Percentiles rank a stretch among this genome's conserved stretches.
phyloP scores from a whole-genome alignment of 2,329 filamentous ascomycete species.

The Stemphylium lycopersici region DNA sequence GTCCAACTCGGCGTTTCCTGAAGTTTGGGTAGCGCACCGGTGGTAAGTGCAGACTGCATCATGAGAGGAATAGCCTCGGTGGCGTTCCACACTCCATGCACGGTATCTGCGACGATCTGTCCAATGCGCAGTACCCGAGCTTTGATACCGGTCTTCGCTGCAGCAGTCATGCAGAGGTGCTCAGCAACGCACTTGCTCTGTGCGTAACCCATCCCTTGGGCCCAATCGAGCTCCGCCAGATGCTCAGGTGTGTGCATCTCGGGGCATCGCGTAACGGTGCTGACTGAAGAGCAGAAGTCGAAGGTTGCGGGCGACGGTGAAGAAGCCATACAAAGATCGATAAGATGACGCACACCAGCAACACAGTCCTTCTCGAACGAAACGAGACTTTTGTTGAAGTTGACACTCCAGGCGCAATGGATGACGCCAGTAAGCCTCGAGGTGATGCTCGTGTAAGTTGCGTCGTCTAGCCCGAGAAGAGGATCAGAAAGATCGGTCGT shows the following conservation, averaged over 20 bases:
- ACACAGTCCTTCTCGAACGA: slow-evolving; percentile 59
- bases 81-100: slow-evolving; percentile 56
- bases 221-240: slow-evolving; percentile 46
- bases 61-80: slow-evolving; percentile 60
- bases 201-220: slow-evolving; percentile 60
- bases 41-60: slow-evolving; percentile 54
- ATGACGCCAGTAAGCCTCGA: slow-evolving; percentile 52
- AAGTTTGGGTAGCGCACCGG: slow-evolving; percentile 55
- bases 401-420: slow-evolving; percentile 62
- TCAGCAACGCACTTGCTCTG: slow-evolving; percentile 58
- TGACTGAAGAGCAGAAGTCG: slow-evolving; percentile 56
- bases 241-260: slow-evolving; percentile 17
- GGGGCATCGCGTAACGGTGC: slow-evolving; percentile 51
- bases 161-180: slow-evolving; percentile 43
- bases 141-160: slow-evolving; percentile 22
- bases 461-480: slow-evolving; percentile 49
- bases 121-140: slow-evolving; percentile 44
- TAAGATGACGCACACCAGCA: slow-evolving; percentile 54
- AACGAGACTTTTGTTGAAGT: slow-evolving; percentile 60
- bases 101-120: slow-evolving; percentile 58
- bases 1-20: slow-evolving; percentile 47
- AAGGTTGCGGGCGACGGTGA: slow-evolving; percentile 48
- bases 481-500: slow-evolving; percentile 49
- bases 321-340: slow-evolving; percentile 47
- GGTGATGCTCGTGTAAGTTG: slow-evolving; percentile 18